phyloP scores from a whole-genome alignment of 352 stramenopile genomes.

The Phytopythium sindhum region DNA sequence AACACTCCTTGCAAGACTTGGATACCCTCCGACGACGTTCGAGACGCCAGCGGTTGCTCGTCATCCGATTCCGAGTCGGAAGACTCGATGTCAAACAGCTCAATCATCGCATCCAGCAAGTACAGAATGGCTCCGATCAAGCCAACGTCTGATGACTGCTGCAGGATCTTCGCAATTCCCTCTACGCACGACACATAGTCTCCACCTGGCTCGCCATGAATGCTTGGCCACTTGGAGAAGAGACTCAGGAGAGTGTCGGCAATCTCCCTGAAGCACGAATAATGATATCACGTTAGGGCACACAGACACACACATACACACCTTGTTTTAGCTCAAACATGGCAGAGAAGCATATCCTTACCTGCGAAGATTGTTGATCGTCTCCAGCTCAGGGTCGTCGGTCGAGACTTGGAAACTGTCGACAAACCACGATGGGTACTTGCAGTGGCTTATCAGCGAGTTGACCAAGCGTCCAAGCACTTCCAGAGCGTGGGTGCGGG shows the following conservation, averaged over 20 bases:
- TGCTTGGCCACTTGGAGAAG: conserved; percentile 76
- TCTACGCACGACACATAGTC: conserved; percentile 59
- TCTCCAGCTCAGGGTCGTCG: conserved; percentile 62
- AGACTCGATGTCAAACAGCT: conserved; percentile 82
- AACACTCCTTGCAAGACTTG: conserved; percentile 54
- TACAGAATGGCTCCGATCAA: conserved; percentile 67
- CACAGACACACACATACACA: background rate
- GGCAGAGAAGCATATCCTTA: conserved; percentile 14
- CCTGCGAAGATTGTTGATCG: conserved; percentile 46
- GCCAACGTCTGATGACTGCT: conserved; percentile 43
- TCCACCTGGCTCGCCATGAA: conserved; percentile 23
- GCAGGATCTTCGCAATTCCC: conserved; percentile 50
- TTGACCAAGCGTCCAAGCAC: conserved; percentile 68
- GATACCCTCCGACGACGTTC: conserved; percentile 36
- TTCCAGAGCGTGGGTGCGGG: conserved; percentile 33
- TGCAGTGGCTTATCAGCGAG: conserved; percentile 58
- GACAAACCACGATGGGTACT: conserved; percentile 60
- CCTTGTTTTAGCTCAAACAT: background rate
- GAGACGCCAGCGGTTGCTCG: conserved; percentile 20
- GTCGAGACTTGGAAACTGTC: conserved; percentile 42
- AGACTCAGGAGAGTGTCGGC: conserved; percentile 78
- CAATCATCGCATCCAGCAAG: conserved; percentile 70
- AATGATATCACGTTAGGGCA: background rate
- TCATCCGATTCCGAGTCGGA: conserved; percentile 62
- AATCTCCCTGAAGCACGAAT: conserved; percentile 48